Evolutionary conservation across 176 grass and related monocot genomes (phyloP).

Genomic region (Oryza punctata): DNA sequence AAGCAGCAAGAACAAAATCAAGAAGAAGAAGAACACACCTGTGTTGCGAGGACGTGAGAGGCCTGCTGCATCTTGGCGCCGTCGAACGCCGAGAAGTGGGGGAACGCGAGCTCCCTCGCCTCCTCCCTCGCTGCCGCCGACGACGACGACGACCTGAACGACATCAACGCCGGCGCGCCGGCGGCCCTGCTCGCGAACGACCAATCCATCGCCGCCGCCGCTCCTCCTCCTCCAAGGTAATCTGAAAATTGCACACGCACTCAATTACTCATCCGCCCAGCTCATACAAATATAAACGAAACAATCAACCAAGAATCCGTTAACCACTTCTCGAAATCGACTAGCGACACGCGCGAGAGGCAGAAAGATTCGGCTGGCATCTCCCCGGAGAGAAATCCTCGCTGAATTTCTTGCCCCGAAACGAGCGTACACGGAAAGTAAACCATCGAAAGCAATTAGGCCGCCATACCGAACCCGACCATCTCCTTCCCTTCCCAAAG

Average conservation of each 20-base stretch:
- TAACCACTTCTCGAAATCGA: constrained; percentile 32
- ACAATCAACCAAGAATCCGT: constrained; percentile 33
- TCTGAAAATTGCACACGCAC: constrained; percentile 44
- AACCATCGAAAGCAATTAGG: constrained; percentile 46
- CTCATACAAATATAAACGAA: constrained; percentile 3
- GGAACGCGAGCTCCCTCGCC: constrained; percentile 18
- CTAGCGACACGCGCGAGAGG: not conserved
- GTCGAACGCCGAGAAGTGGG: constrained; percentile 53
- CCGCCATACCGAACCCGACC: not conserved
- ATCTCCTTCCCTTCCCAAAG: not conserved
- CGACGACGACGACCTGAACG: constrained; percentile 31
- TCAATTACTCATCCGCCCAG: not conserved
- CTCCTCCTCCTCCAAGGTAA: constrained; percentile 41
- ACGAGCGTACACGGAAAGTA: constrained; percentile 18
- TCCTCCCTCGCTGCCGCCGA: constrained; percentile 30
- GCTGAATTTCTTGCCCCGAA: constrained; percentile 23
- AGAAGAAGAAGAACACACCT: constrained; percentile 48
- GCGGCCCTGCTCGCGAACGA: constrained; percentile 54
- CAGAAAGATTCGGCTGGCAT: constrained; percentile 43
- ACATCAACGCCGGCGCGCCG: constrained; percentile 60
- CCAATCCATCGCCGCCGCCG: constrained; percentile 60
- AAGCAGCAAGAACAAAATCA: not conserved
- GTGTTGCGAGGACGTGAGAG: constrained; percentile 40
- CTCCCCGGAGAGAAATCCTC: not conserved
- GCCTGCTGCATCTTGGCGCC: constrained; percentile 23